These are phyloP conservation scores for Ustilago hordei DNA, from an alignment of 1,284 basidiomycete genomes.

Conservation along the genomic window DNA sequence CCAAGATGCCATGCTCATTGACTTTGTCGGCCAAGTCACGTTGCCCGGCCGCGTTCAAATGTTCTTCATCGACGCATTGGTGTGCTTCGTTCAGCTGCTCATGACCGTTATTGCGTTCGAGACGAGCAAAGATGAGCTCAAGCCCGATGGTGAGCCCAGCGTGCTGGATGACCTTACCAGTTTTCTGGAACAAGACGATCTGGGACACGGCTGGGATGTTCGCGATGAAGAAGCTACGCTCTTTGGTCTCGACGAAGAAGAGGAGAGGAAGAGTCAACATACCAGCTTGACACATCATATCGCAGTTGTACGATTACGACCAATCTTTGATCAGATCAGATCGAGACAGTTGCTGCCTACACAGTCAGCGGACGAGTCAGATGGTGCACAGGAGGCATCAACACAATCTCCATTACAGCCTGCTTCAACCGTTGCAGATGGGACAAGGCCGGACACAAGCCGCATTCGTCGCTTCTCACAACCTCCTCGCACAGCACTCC, in stretches of 20 bases:
- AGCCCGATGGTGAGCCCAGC: conserved; percentile 36
- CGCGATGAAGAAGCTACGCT: conserved; percentile 44
- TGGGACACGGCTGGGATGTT: conserved; percentile 45
- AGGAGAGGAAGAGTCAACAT: conserved; percentile 14
- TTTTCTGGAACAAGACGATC: conserved; percentile 9
- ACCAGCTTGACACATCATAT: conserved; percentile 44
- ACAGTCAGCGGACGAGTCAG: background rate
- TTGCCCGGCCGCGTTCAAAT: conserved; percentile 43
- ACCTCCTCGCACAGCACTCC: conserved; percentile 12
- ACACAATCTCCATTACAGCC: background rate
- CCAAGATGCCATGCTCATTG: conserved; percentile 48
- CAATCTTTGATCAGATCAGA: conserved; percentile 32
- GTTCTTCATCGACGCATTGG: conserved; percentile 33
- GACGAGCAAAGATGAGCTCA: conserved; percentile 37
- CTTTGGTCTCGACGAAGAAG: conserved; percentile 28
- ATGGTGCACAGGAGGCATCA: conserved; percentile 2
- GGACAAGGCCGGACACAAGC: conserved; percentile 31
- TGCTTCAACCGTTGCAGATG: background rate
- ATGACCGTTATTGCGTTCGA: conserved; percentile 48
- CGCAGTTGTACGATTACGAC: conserved; percentile 28
- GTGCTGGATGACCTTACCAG: conserved; percentile 30
- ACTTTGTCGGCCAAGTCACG: conserved; percentile 56
- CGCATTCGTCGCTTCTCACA: conserved; percentile 40
- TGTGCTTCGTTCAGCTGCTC: conserved; percentile 42
- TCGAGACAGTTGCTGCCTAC: conserved; percentile 21